A percentile compares a stretch with the other conserved stretches of the same genome.
Evolutionary conservation across 345 rosid species (phyloP).

Genomic region (Kandelia obovata): DNA sequence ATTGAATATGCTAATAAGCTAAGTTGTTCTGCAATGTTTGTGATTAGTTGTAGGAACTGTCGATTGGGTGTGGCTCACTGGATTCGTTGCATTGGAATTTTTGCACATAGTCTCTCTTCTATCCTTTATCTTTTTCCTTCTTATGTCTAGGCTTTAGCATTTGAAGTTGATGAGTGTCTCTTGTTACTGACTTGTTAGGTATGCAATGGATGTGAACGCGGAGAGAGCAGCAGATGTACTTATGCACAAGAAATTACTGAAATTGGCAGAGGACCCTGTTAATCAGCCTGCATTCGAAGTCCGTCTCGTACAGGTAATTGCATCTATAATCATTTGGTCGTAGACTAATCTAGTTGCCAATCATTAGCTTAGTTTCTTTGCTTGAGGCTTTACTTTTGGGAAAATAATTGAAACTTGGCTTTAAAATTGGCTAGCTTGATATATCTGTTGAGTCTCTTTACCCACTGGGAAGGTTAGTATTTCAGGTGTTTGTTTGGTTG

Average conservation of each 20-base stretch:
- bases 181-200: constrained; percentile 36
- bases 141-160: neutral
- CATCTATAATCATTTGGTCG: neutral
- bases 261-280: constrained; percentile 70
- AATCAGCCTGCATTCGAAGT: constrained; percentile 83
- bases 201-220: constrained; percentile 90
- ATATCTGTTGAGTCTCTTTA: neutral
- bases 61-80: neutral
- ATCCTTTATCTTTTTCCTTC: neutral
- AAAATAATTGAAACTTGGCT: neutral
- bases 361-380: neutral
- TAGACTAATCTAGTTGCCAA: neutral
- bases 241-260: constrained; percentile 67
- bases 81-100: too few relatives aligned
- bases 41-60: neutral
- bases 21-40: neutral
- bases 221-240: constrained; percentile 97
- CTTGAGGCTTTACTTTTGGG: neutral
- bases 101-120: too few relatives aligned
- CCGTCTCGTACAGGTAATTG: constrained; percentile 75
- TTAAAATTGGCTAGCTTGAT: neutral
- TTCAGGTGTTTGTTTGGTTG: neutral
- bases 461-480: neutral
- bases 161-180: neutral
- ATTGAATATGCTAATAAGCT: neutral